Evolutionary conservation across 257 asterid species (phyloP), one percentile per base, ranked within the genome.

Genomic region (Verbascum thapsus): DNA sequence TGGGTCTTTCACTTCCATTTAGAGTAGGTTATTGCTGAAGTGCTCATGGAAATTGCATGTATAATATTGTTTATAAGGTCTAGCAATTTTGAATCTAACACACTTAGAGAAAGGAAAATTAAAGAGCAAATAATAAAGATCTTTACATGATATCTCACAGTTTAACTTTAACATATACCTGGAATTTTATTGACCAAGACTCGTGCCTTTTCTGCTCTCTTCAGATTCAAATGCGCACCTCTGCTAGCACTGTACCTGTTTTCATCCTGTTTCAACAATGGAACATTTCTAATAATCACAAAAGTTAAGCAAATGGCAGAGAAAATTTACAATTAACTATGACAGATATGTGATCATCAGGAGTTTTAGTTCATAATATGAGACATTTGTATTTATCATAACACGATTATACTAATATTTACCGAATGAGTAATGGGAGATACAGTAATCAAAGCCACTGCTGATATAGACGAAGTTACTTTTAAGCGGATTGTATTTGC

Each of bases 171-270:
- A 66, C 13, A 70, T 13, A 22, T 74, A 87, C 95, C 91, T 60
- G 95, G 87, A 68, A 87, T 76, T 71, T 84, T 87, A 52, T 74
- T 73, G 66, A 84, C 87, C 71, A 81, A 49, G 34, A 83, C 26
- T 58, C 95, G 71, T 41, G 92, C 95, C 76, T 81, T 84, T 68
- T 87, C 95, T 18, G 92, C 95, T 59, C 95, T 81, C 81, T 87
- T 87, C 71, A 87, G 79, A 73, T 82, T 87, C 72, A 87, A 68
- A 58, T 87, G 91, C 6, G 95, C 88, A 52, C 92, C 95, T 73
- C 91, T 79, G 77, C 89, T 82, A 15, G 89, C 87, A 72, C 76
- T 87, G 26, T 87, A 87, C 72, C 91, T 70, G 74, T 84, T 87
- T 19, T 87, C 81, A 11, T 87, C 95, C 95, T 87, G 85, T 81